Evolutionary conservation across 2,329 filamentous ascomycete species (phyloP), one percentile per base, ranked within the genome.

Genomic region (Aspergillus felis): DNA sequence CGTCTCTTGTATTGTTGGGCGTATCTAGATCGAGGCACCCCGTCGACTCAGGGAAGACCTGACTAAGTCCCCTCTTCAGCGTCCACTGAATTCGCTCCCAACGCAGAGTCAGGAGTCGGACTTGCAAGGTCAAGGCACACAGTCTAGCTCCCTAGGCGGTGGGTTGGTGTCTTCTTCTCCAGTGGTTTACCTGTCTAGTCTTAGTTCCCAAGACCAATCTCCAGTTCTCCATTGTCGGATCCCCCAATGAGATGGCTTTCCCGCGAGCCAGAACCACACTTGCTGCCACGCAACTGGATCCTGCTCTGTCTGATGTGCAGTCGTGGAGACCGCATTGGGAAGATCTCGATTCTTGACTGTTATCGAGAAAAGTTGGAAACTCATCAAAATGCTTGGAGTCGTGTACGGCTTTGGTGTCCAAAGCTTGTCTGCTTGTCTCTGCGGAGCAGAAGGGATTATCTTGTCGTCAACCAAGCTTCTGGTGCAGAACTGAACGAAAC

Each of bases 141-240:
- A 4, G 28, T 12, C 28, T 29, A 29, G 10, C 28, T 29, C 28
- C 28, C 28, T 12, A 29, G 28, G 28, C 28, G 10, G 10, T 14
- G 10, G 20, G 22, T 14, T 5, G 32, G 32, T 38, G 20, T 42
- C 32, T 14, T 7, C 22, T 25, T 60, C 59, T 61, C 61, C 49
- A 51, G 32, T 51, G 55, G 52, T 58, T 66, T 57, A 38, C 66
- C 64, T 55, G 56, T 63, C 60, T 62, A 32, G 64, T 66, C 54
- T 52, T 68, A 67, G 66, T 57, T 50, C 38, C 32, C 14, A 17
- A 38, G 29, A 47, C 32, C 54, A 55, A 22, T 12, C 25, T 46
- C 55, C 54, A 54, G 54, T 46, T 27, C 41, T 44, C 49, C 14
- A 38, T 38, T 17, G 32, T 8, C 1, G 32, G 14, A 42, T 59